Conservation (phyloP, 1,139 yeast genomes). For the Arxiozyma telluris region DNA sequence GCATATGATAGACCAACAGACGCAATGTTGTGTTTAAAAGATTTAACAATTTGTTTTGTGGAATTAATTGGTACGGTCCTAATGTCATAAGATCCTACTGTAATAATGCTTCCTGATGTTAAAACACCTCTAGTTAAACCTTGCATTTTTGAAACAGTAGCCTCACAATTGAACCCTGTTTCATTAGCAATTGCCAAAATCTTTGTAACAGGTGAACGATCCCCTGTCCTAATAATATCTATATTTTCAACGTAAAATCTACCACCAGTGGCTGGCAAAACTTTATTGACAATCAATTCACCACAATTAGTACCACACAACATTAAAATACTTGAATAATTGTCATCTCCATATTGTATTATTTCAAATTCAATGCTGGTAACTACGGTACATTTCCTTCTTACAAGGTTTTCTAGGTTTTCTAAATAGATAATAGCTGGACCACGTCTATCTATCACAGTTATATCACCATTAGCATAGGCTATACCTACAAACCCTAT, state of each 20-base stretch:
- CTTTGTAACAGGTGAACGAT: conserved; percentile 40
- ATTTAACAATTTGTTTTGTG: conserved; percentile 51
- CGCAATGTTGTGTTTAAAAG: conserved; percentile 41
- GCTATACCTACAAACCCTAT: conserved; percentile 83
- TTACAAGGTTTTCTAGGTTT: conserved; percentile 26
- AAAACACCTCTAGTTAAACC: conserved; percentile 54
- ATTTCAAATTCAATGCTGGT: conserved; percentile 67
- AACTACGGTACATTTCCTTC: conserved; percentile 31
- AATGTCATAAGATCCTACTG: conserved; percentile 53
- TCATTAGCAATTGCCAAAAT: conserved; percentile 52
- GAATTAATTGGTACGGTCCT: conserved; percentile 56
- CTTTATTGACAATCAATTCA: conserved; percentile 55
- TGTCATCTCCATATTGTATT: conserved; percentile 53
- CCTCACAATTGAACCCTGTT: conserved; percentile 56
- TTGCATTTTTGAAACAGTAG: conserved; percentile 51
- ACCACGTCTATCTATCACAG: conserved; percentile 76
- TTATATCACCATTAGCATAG: conserved; percentile 63
- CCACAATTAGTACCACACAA: conserved; percentile 78
- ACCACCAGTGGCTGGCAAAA: conserved; percentile 61
- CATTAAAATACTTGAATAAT: conserved; percentile 62
- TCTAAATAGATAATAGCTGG: conserved; percentile 67
- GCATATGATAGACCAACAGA: conserved; percentile 51
- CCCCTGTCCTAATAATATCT: conserved; percentile 42
- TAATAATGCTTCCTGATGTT: conserved; percentile 54
- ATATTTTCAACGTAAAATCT: conserved; percentile 55